Base-by-base conservation (phyloP, 225 moss, liverwort and hornwort genomes). In the Anthoceros angustus region DNA sequence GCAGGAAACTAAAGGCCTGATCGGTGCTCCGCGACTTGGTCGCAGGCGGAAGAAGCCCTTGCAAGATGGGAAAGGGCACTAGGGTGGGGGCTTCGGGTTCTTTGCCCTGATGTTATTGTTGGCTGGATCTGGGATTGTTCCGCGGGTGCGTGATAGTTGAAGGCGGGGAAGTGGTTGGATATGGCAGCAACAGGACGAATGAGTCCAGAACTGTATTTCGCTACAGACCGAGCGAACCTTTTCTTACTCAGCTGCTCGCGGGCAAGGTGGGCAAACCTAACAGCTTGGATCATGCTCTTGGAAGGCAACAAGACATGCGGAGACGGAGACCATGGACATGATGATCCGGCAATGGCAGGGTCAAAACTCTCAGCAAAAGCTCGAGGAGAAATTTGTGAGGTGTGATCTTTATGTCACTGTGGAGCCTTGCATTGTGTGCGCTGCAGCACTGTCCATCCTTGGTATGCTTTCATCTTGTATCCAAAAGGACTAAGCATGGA, bases 351-450 rank as follows among this genome's bases (percentile, higher is more conserved):
- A 70, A 64, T 77, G 84, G 91, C 72, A 64, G 63, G 67, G 71
- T 42, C 63, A 26, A 50, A 46, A 70, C 45, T 49, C 46, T 12
- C n/a, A 66, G 16, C 26, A 71, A 63, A 63, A 76, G 39, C 38
- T 77, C 21, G 65, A 60, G 42, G 41, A 74, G 65, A 81, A 67
- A 62, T 87, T 99, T 68, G 70, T 80, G 74, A 74, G 70, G 62
- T 92, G 98, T 78, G 84, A 89, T 68, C 75, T 92, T 68, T 92
- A 84, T 62, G 98, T 92, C 48, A 99, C 92, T 38, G 92, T 92
- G 74, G 98, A 99, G 70, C 98, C 98, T 55, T 99, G 98, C 84
- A 89, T 99, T 73, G 92, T 99, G 92, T 99, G 98, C 69, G 92
- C 92, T 73, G 83, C 87, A 67, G 98, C 92, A 26, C 84, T 99